Percentiles rank a stretch among this genome's conserved stretches.
Conservation (phyloP, 83 land plant species). For the Picea abies region DNA sequence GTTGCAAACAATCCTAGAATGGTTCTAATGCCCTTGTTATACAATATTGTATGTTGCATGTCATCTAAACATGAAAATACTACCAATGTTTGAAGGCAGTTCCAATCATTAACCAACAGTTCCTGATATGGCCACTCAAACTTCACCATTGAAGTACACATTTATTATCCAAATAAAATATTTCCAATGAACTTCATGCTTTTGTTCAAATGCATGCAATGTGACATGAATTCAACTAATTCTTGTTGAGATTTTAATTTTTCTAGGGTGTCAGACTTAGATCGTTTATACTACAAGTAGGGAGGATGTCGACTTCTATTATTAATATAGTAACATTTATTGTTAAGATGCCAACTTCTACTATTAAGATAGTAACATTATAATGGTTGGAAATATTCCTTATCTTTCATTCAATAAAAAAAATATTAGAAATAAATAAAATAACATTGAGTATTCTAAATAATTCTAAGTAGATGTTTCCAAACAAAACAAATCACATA, state of each 20-base stretch:
- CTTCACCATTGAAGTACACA: slow-evolving; percentile 28
- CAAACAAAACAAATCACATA: neutral
- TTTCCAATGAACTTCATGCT: slow-evolving; percentile 59
- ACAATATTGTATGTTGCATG: neutral
- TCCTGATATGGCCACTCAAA: slow-evolving; percentile 40
- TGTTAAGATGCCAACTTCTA: neutral
- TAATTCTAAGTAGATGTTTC: neutral
- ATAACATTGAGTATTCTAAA: neutral
- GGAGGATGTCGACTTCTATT: neutral
- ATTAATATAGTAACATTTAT: neutral
- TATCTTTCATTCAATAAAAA: neutral
- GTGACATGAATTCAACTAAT: slow-evolving; percentile 37
- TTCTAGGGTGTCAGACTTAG: slow-evolving; percentile 25
- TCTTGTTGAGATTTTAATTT: slow-evolving; percentile 41
- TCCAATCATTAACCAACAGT: slow-evolving; percentile 78
- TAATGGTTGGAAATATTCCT: neutral
- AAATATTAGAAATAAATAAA: no score
- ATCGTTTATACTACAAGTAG: slow-evolving; percentile 30
- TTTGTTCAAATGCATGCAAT: slow-evolving; percentile 54
- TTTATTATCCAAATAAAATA: slow-evolving; percentile 50
- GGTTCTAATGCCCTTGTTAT: neutral
- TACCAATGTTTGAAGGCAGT: slow-evolving; percentile 68
- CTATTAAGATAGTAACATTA: neutral
- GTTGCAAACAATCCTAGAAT: no score
- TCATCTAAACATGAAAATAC: neutral